Base-by-base conservation (phyloP, 2,329 filamentous ascomycete genomes). In the Phyllosticta citrichinensis region DNA sequence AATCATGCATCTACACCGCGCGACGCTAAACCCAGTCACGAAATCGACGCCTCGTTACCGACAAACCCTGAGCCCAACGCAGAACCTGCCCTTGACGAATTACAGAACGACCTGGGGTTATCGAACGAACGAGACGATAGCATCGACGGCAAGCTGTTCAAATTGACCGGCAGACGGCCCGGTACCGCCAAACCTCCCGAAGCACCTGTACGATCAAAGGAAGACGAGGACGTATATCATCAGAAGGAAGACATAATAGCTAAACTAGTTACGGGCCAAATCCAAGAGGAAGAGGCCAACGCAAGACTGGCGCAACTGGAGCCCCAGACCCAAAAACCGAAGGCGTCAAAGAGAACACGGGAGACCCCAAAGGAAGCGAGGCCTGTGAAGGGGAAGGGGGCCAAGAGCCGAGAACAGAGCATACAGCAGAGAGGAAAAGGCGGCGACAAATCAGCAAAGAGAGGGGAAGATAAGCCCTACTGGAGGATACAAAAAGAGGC, bases 401-500 rank as follows among this genome's bases (percentile, higher is more conserved):
- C 33, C 4, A 40, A 40, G 14, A 17, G 14, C 33, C 33, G 33
- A 11, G 33, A 14, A 5, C 5, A 2, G 33, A 40, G 11, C 11
- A 30, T 5, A 30, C 27, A 30, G 9, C 6, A 30, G 6, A 30
- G 9, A 30, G 27, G 27, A 10, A 30, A 30, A 8, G 27, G 6
- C 11, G 33, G 33, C 33, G 40, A 47, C 40, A 47, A n/a, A 8
- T 14, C 17, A 47, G 40, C 40, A 47, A 4, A n/a, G 40, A 47
- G 14, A 3, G 40, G n/a, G 19, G 24, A n/a, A 5, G 52, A 68
- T 33, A 67, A 66, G 17, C 81, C 86, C 64, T 63, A 68, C 3
- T 97, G 94, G 94, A 81, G 83, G 70, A 72, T 83, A 14, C 88
- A 97, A 66, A 97, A 96, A 71, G 77, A 77, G 1, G 87, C 85